A percentile compares a stretch with the other conserved stretches of the same genome.
phyloP scores from a whole-genome alignment of 2,329 filamentous ascomycete genomes.

The Elsinoe necatrix region DNA sequence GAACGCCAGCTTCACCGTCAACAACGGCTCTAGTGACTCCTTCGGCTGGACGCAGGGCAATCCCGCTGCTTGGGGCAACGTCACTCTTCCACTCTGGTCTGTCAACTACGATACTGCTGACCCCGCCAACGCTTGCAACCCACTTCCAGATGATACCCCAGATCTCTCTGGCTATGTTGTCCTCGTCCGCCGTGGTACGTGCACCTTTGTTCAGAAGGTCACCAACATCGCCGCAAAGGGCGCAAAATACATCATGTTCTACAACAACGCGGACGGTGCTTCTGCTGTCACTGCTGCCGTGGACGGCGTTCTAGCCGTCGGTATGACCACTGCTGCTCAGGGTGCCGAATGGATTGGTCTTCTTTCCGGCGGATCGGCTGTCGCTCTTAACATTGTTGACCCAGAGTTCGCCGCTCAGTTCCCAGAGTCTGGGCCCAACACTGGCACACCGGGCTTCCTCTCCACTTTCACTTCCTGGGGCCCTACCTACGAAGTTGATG shows the following conservation, averaged over 20 bases:
- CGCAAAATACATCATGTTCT: conserved; percentile 54
- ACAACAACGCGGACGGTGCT: conserved; percentile 40
- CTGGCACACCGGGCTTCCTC: conserved; percentile 41
- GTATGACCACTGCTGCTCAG: conserved; percentile 23
- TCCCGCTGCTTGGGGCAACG: conserved; percentile 31
- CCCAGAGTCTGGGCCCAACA: conserved; percentile 19
- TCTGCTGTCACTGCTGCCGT: conserved; percentile 19
- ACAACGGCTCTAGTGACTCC: conserved; percentile 27
- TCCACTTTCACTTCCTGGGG: conserved; percentile 52
- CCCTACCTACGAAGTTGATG: conserved; percentile 50
- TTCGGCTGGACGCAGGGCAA: conserved; percentile 32
- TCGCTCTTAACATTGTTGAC: conserved; percentile 22
- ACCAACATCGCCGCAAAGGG: conserved; percentile 46
- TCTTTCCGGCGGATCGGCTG: conserved; percentile 18
- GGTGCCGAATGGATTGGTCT: conserved; percentile 21
- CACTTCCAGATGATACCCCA: conserved; percentile 46
- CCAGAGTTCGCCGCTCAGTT: conserved; percentile 19
- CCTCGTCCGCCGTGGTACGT: conserved; percentile 51
- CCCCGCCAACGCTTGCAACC: conserved; percentile 44
- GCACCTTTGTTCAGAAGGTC: conserved; percentile 48
- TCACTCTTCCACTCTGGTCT: conserved; percentile 27
- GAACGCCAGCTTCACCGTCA: conserved; percentile 27
- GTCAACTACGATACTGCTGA: conserved; percentile 43
- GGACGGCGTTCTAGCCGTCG: conserved; percentile 19
- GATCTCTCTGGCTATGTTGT: conserved; percentile 52